Conservation (phyloP, 2,329 filamentous ascomycete species). For the Drechslerella stenobrocha region DNA sequence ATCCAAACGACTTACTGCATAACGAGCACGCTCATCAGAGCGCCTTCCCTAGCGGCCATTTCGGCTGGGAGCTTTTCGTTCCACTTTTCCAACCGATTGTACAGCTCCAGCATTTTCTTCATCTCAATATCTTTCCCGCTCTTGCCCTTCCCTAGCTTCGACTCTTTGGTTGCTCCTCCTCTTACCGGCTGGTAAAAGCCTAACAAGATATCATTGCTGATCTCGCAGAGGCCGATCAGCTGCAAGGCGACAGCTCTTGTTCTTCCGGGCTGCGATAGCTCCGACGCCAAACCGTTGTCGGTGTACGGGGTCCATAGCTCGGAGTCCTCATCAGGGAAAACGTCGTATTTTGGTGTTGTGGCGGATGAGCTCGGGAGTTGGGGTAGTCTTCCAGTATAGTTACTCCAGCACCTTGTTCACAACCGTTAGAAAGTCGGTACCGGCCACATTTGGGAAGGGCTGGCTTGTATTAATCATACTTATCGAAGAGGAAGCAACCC, state of each 20-base stretch:
- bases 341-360: slow-evolving; percentile 84
- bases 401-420: slow-evolving; percentile 76
- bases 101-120: slow-evolving; percentile 89
- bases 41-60: slow-evolving; percentile 84
- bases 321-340: slow-evolving; percentile 85
- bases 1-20: slow-evolving; percentile 73
- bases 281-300: slow-evolving; percentile 74
- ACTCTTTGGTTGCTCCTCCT: slow-evolving; percentile 61
- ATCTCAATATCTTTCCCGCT: slow-evolving; percentile 76
- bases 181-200: slow-evolving; percentile 84
- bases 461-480: slow-evolving; percentile 59
- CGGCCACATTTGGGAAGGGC: not conserved
- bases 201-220: slow-evolving; percentile 84
- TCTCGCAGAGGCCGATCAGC: slow-evolving; percentile 82
- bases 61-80: slow-evolving; percentile 79
- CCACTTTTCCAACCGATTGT: slow-evolving; percentile 88
- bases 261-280: slow-evolving; percentile 75
- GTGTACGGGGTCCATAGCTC: slow-evolving; percentile 86
- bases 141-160: slow-evolving; percentile 54
- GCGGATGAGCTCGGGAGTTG: slow-evolving; percentile 79
- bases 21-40: slow-evolving; percentile 77
- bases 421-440: slow-evolving; percentile 28
- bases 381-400: slow-evolving; percentile 88
- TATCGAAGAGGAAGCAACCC: slow-evolving; percentile 98
- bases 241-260: slow-evolving; percentile 81